Evolutionary conservation across 768 basidiomycete species (phyloP), one percentile per base, ranked within the genome.

Genomic region (Tephrocybe rancida): DNA sequence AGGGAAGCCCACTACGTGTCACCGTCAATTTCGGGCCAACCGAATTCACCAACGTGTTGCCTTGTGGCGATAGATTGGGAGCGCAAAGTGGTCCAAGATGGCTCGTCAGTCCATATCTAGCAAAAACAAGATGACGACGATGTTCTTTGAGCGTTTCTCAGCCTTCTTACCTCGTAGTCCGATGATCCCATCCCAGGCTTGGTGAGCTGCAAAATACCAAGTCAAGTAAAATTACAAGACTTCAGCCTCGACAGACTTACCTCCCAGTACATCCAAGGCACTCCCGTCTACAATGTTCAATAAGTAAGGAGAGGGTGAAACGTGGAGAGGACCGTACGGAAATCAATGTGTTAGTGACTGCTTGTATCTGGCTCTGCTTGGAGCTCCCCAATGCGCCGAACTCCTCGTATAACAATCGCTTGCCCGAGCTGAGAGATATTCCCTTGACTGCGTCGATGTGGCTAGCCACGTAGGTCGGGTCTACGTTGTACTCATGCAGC

Each of bases 381-480:
- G 67, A 60, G 64, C 73, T 64, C 68, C 77, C 62, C 64, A 71
- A 19, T 52, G 74, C 54, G 61, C 70, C 53, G 61, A 71, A 56
- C 61, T 76, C 56, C 65, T 74, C 56, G 67, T 75, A 69, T 59
- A 76, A 34, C 66, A 75, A 18, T 55, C 74, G 48, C 53, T 68
- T 59, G 62, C 74, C 61, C 64, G 69, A 54, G 56, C 67, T 56
- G 61, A 69, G 44, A 60, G 73, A 61, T 61, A 71, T 44, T 67
- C 74, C 63, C 70, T 73, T 60, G 69, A 72, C 21, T 24, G 76
- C 51, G 64, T 73, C 35, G 69, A 80, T 61, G 67, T 75, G 64
- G 46, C 70, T 53, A 21, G 65, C 41, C 70, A 79, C 38, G 63
- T 81, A 30, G 62, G 73, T 38, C 74, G 79, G 78, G 67, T 82